A percentile compares a stretch with the other conserved stretches of the same genome.
Evolutionary conservation across 2,329 filamentous ascomycete species (phyloP).

Genomic region (Alternaria atra): DNA sequence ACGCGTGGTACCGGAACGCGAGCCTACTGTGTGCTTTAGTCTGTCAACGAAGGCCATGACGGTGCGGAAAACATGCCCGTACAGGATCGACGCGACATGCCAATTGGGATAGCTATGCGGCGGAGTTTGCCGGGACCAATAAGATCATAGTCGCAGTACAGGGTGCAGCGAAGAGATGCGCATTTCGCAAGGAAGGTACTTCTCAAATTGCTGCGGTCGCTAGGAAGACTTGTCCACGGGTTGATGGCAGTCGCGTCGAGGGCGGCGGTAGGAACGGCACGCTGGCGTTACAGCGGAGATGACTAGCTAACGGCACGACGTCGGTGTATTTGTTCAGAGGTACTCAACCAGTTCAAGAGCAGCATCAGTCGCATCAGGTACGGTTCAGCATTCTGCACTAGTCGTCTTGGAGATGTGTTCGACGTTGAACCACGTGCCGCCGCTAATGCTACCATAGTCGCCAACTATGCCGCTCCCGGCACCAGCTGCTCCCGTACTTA

Average conservation of each 20-base stretch:
- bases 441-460: background rate
- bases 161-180: background rate
- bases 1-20: conserved; percentile 2
- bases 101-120: background rate
- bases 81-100: conserved; percentile 3
- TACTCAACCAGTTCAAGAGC: background rate
- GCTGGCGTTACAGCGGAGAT: background rate
- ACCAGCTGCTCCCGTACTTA: background rate
- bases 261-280: background rate
- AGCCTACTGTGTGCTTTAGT: conserved; percentile 2
- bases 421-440: background rate
- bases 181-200: background rate
- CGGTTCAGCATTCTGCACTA: background rate
- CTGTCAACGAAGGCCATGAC: conserved; percentile 2
- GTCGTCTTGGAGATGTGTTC: background rate
- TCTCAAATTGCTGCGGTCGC: background rate
- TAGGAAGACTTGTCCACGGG: background rate
- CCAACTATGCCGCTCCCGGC: background rate
- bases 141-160: background rate
- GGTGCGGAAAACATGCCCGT: conserved; percentile 5
- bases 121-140: background rate
- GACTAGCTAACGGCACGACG: background rate
- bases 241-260: background rate
- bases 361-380: background rate
- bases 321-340: background rate